These are phyloP conservation scores for Botryotinia calthae DNA, from an alignment of 2,329 filamentous ascomycete genomes.

Conservation along the genomic window DNA sequence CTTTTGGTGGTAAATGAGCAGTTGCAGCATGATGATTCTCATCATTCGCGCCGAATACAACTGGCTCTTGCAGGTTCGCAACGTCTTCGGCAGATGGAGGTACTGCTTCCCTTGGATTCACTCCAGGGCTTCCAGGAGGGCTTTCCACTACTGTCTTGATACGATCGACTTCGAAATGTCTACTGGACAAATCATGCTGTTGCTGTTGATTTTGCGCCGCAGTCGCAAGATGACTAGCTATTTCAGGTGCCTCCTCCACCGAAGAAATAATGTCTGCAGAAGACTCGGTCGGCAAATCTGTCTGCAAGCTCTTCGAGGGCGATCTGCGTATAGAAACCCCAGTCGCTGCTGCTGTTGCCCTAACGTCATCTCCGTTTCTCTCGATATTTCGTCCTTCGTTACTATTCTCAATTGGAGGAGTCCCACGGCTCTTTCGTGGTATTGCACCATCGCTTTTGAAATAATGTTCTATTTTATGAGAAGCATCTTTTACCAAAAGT, in stretches of 20 bases:
- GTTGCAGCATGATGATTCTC: conserved; percentile 33
- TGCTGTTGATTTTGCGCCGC: conserved; percentile 21
- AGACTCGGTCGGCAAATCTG: conserved; percentile 31
- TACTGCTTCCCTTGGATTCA: conserved; percentile 36
- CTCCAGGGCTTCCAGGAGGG: conserved; percentile 36
- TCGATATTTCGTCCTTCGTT: conserved; percentile 26
- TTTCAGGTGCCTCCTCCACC: conserved; percentile 30
- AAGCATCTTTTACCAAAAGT: conserved; percentile 22
- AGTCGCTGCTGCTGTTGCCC: conserved; percentile 18
- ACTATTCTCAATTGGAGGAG: conserved; percentile 29
- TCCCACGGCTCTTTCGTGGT: conserved; percentile 31
- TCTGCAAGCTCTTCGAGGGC: conserved; percentile 38
- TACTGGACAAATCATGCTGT: conserved; percentile 19
- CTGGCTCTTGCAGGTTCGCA: conserved; percentile 34
- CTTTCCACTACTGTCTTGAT: conserved; percentile 33
- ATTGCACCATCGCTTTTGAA: conserved; percentile 32
- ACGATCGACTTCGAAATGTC: conserved; percentile 32
- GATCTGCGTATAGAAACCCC: conserved; percentile 30
- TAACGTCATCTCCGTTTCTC: conserved; percentile 22
- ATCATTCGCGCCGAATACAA: conserved; percentile 30
- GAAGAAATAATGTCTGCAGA: conserved; percentile 29
- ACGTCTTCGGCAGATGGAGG: conserved; percentile 40
- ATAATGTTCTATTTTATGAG: conserved; percentile 28
- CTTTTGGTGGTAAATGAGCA: conserved; percentile 49
- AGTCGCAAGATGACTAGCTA: conserved; percentile 25